phyloP scores from a whole-genome alignment of 169 alveolate genomes.

The Plasmodium falciparum region DNA sequence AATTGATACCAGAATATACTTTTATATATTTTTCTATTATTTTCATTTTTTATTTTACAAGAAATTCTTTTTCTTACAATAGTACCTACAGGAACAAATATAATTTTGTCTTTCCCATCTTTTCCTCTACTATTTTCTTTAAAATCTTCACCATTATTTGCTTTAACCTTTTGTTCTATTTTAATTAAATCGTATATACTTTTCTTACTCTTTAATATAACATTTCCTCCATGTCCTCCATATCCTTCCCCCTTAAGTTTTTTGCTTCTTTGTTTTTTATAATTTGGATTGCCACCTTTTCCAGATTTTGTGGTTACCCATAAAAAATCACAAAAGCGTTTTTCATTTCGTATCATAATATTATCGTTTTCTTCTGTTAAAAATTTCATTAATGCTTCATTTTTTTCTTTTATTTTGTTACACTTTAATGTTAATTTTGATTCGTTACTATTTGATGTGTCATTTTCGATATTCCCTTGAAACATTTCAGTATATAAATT shows the following conservation, averaged over 20 bases:
- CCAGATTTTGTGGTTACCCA: constrained; percentile 84
- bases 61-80: constrained; percentile 84
- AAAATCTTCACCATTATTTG: constrained; percentile 84
- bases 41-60: constrained; percentile 70
- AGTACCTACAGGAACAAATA: constrained; percentile 85
- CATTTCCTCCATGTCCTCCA: constrained; percentile 89
- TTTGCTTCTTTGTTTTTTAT: constrained; percentile 78
- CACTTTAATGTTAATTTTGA: not conserved
- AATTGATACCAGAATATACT: constrained; percentile 81
- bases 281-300: constrained; percentile 85
- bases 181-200: constrained; percentile 82
- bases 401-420: not conserved
- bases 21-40: constrained; percentile 62
- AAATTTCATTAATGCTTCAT: constrained; percentile 58
- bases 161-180: constrained; percentile 81
- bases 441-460: not conserved
- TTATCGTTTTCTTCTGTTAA: constrained; percentile 47
- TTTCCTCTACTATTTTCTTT: constrained; percentile 85
- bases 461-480: not conserved
- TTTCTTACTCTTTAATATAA: constrained; percentile 81
- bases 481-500: no score
- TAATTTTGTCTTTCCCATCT: constrained; percentile 78
- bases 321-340: constrained; percentile 83
- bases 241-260: constrained; percentile 86
- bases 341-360: constrained; percentile 81